Conservation (phyloP, 2,329 filamentous ascomycete species). For the Nigrograna mackinnonii region DNA sequence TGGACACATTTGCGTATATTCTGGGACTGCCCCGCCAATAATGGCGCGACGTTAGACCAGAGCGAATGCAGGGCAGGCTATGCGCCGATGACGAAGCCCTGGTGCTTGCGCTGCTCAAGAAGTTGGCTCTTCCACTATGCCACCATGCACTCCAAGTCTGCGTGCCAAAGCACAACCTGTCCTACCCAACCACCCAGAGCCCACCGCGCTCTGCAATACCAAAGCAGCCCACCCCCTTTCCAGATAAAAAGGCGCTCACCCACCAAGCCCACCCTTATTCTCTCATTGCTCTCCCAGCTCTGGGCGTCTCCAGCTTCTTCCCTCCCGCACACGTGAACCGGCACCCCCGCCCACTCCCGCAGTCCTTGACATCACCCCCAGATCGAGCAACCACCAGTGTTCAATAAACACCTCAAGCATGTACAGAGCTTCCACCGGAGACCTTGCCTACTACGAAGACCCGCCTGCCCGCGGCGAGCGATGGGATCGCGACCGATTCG, state of each 20-base stretch:
- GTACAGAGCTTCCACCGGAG: conserved; percentile 47
- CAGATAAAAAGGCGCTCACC: neutral
- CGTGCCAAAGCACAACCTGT: conserved; percentile 2
- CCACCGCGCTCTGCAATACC: neutral
- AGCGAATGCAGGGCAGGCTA: conserved; percentile 8
- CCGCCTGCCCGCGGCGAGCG: conserved; percentile 27
- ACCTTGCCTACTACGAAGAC: conserved; percentile 48
- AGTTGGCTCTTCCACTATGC: conserved; percentile 25
- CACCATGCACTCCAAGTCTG: conserved; percentile 10
- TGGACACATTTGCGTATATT: too few relatives aligned
- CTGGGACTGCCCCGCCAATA: conserved; percentile 16
- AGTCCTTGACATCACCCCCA: conserved; percentile 11
- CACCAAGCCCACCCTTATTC: neutral
- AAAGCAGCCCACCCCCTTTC: neutral
- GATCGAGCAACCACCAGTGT: conserved; percentile 2
- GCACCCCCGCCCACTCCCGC: neutral
- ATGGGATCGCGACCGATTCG: conserved; percentile 13
- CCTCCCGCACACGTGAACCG: neutral
- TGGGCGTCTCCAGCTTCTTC: conserved; percentile 1
- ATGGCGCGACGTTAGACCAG: conserved; percentile 4
- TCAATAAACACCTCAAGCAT: conserved; percentile 17
- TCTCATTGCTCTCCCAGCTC: neutral
- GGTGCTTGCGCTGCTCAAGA: conserved; percentile 17
- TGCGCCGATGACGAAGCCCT: conserved; percentile 32
- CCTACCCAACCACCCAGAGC: too few relatives aligned